Evolutionary conservation across 129 eudicot genomes (phyloP).

Genomic region (Tagetes patula): DNA sequence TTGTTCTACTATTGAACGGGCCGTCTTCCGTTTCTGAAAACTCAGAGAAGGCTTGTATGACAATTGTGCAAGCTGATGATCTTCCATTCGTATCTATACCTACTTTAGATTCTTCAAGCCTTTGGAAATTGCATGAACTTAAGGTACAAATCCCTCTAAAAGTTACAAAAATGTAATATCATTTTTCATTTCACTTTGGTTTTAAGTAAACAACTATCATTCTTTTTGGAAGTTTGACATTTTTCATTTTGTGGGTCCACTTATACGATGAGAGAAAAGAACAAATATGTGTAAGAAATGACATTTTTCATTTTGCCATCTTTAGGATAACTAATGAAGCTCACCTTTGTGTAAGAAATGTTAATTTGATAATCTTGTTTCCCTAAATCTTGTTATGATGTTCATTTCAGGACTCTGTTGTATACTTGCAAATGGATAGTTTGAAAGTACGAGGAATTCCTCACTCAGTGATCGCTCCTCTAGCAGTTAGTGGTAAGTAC

Average conservation of each 20-base stretch:
- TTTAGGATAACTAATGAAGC: neutral
- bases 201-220: neutral
- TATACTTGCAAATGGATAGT: slow-evolving; percentile 61
- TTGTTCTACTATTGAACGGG: slow-evolving; percentile 69
- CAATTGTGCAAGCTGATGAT: slow-evolving; percentile 63
- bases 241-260: slow-evolving; percentile 24
- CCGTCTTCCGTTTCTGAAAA: slow-evolving; percentile 53
- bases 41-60: slow-evolving; percentile 73
- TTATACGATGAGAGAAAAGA: slow-evolving; percentile 11
- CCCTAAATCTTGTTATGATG: slow-evolving; percentile 17
- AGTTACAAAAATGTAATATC: slow-evolving; percentile 1
- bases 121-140: slow-evolving; percentile 71
- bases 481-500: slow-evolving; percentile 90
- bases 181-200: slow-evolving; percentile 8
- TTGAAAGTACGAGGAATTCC: slow-evolving; percentile 80
- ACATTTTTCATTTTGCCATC: neutral
- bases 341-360: neutral
- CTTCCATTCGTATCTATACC: slow-evolving; percentile 70
- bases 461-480: slow-evolving; percentile 67
- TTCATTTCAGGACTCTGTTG: slow-evolving; percentile 56
- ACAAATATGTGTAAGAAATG: neutral
- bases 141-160: slow-evolving; percentile 46
- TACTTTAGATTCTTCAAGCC: slow-evolving; percentile 30
- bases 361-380: neutral
- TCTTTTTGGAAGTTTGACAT: neutral